These are phyloP conservation scores for Komagataea norvegica DNA, from an alignment of 1,139 yeast species.

Conservation along the genomic window DNA sequence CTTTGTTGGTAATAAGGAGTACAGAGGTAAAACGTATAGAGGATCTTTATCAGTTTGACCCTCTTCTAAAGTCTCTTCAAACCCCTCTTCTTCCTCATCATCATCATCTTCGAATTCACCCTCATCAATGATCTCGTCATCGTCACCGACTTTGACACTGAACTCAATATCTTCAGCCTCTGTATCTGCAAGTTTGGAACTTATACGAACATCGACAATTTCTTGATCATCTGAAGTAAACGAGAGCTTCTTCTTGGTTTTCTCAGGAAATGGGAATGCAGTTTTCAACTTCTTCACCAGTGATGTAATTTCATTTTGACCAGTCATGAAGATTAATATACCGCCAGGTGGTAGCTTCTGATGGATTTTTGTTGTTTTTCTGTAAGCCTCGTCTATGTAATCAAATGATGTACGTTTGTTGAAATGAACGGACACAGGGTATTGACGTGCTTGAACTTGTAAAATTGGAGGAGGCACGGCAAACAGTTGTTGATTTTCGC, in stretches of 20 bases:
- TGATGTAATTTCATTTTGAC: conserved; percentile 83
- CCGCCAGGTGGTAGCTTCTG: conserved; percentile 89
- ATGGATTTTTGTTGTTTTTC: conserved; percentile 84
- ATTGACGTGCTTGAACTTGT: conserved; percentile 91
- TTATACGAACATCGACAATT: conserved; percentile 44
- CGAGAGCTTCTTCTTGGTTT: conserved; percentile 22
- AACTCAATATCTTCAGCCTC: conserved; percentile 91
- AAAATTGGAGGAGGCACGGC: conserved; percentile 81
- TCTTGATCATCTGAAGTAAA: conserved; percentile 34
- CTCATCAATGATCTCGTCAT: conserved; percentile 29
- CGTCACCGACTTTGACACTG: conserved; percentile 45
- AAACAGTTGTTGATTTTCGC: conserved; percentile 73
- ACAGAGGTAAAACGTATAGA: conserved; percentile 83
- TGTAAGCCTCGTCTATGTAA: conserved; percentile 82
- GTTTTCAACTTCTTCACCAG: conserved; percentile 65
- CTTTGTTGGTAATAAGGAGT: conserved; percentile 84
- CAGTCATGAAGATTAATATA: conserved; percentile 85
- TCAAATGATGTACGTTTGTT: conserved; percentile 72
- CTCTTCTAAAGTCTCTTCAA: conserved; percentile 73
- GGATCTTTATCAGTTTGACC: conserved; percentile 80
- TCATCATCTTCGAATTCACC: conserved; percentile 41
- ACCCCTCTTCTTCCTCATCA: conserved; percentile 81
- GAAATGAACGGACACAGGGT: conserved; percentile 90
- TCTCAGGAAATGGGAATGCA: conserved; percentile 59
- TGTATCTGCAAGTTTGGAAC: conserved; percentile 56